Base-by-base conservation (phyloP, 352 stramenopile genomes). In the Albugo laibachii region DNA sequence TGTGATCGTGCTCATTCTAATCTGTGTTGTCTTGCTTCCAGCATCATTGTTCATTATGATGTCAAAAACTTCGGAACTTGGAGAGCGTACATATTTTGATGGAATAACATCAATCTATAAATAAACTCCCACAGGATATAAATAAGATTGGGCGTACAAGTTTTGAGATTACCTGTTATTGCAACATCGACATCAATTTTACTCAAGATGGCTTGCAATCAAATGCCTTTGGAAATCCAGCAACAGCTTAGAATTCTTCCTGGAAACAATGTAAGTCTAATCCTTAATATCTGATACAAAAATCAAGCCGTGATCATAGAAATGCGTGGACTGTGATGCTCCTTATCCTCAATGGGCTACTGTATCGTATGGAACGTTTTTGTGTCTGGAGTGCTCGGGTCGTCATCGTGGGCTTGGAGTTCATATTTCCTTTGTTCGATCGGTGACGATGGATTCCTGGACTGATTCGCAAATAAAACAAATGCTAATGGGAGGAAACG, bases 341-440 rank as follows among this genome's bases (percentile, higher is more conserved):
- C 72, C 85, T 42, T 97, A 97, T 57, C 91, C 91, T 16, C 80
- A 87, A 44, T 97, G 91, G 89, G 87, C 88, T 3, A 94, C 82
- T 1, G 85, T 94, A 36, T 95, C 87, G 13, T 97, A 96, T 63
- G 88, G 89, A 45, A 92, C 93, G 15, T 96, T 97, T 55, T 94
- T 97, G 64, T 97, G 89, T 49, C 80, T 96, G 54, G 85, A 96
- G 59, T 97, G 88, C 69, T 95, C 81, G 15, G 86, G 79, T 2
- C 71, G 83, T 39, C 91, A 97, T 62, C 78, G 87, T 27, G 74
- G 74, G 13, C 65, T 97, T 42, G 89, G 88, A 38, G 81, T 95
- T 10, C 86, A 96, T 62, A 83, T 96, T 39, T 92, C 80, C 21
- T 96, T 97, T 56, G 85, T 97, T 45, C 61, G 74, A 34, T 87